Conservation (phyloP, 2,329 filamentous ascomycete genomes). For the Neopestalotiopsis sp. region DNA sequence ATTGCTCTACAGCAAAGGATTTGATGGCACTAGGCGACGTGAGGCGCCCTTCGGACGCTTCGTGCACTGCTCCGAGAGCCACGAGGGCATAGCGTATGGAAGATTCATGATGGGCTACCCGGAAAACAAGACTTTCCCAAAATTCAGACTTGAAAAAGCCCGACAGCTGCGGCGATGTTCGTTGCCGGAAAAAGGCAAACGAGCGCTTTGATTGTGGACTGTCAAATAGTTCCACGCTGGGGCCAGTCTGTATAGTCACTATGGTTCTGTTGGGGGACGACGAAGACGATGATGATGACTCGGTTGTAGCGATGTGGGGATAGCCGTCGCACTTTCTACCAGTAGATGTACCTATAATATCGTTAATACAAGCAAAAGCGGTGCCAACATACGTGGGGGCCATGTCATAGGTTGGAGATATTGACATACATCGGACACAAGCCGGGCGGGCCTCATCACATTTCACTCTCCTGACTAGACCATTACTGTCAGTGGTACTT, state of each 20-base stretch:
- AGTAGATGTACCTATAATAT: conserved; percentile 9
- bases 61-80: conserved; percentile 16
- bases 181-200: conserved; percentile 17
- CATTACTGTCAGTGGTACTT: neutral
- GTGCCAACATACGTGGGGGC: no score
- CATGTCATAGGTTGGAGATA: no score
- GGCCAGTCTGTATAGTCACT: conserved; percentile 4
- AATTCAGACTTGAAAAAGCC: conserved; percentile 21
- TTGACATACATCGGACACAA: conserved; percentile 9
- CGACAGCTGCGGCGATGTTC: conserved; percentile 16
- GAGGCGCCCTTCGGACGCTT: neutral
- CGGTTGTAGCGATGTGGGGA: neutral
- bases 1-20: conserved; percentile 18
- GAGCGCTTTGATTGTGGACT: conserved; percentile 7
- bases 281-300: neutral
- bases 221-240: neutral
- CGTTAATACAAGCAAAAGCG: no score
- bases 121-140: conserved; percentile 19
- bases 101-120: conserved; percentile 18
- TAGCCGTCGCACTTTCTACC: conserved; percentile 17
- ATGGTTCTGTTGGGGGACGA: neutral
- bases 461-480: conserved; percentile 20
- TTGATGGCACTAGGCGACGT: neutral
- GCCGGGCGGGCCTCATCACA: conserved; percentile 20
- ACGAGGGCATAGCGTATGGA: conserved; percentile 18